Percentiles rank a stretch among this genome's conserved stretches.
phyloP scores from a whole-genome alignment of 768 basidiomycete genomes.

The Trichaptum fuscoviolaceum region DNA sequence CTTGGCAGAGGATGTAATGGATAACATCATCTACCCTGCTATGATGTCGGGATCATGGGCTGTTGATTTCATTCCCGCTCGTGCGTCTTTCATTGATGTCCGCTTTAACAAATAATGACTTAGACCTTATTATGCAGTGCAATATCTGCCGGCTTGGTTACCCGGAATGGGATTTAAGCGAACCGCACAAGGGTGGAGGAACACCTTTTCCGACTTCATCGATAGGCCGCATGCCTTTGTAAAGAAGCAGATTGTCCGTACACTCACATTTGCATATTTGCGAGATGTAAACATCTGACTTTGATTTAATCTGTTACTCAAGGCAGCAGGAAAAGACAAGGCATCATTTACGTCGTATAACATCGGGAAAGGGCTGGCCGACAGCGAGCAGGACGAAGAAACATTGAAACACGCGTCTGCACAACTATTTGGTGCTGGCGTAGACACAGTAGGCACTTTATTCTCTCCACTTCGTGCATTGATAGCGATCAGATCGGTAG shows the following conservation, averaged over 20 bases:
- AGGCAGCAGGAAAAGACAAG: slow-evolving; percentile 20
- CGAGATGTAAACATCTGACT: background rate
- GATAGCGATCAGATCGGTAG: slow-evolving; percentile 6
- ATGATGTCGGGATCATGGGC: slow-evolving; percentile 27
- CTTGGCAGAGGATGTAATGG: slow-evolving; percentile 27
- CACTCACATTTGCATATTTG: background rate
- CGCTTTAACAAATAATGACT: no score
- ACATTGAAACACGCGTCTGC: background rate
- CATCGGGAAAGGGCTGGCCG: slow-evolving; percentile 15
- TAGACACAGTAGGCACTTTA: background rate
- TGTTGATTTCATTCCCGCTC: slow-evolving; percentile 35
- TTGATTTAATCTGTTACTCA: background rate
- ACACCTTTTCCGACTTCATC: slow-evolving; percentile 19
- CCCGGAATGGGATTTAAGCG: slow-evolving; percentile 39
- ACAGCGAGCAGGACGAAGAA: slow-evolving; percentile 10
- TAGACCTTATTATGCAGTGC: slow-evolving; percentile 20
- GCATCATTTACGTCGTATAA: slow-evolving; percentile 28
- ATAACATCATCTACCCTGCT: slow-evolving; percentile 19
- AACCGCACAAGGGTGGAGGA: slow-evolving; percentile 16
- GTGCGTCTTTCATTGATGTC: slow-evolving; percentile 20
- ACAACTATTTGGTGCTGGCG: background rate
- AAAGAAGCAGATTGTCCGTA: slow-evolving; percentile 25
- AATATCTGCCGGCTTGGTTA: slow-evolving; percentile 37
- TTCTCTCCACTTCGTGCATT: background rate
- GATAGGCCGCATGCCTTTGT: slow-evolving; percentile 28